Evolutionary conservation across 2,329 filamentous ascomycete species (phyloP), one percentile per base, ranked within the genome.

Genomic region (Pseudogymnoascus destructans): DNA sequence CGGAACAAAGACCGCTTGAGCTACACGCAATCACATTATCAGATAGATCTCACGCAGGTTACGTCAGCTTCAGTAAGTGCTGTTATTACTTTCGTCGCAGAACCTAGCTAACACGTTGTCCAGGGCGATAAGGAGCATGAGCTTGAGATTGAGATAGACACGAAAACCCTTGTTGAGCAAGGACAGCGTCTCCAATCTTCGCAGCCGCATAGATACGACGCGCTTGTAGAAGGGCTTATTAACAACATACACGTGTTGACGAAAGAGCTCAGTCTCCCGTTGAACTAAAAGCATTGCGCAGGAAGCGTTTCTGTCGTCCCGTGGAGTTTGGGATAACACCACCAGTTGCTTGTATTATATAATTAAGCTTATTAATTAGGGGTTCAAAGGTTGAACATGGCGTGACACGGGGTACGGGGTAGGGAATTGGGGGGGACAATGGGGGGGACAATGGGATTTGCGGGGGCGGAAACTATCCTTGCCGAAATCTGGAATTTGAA

Each of bases 11-110:
- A 98, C 71, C 82, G 93, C 15, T 76, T 98, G 69, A 95, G 88
- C 68, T 98, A 98, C 72, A 84, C 79, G 8, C 95, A 97, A 69
- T 79, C 90, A 38, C 83, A 82, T 58, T 96, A 95, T 69, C 88
- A 93, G 69, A 80, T 98, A 64, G 93, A 98, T 71, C 75, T 98
- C 56, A 98, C 93, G 0, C 91, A 96, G 70, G 93, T 98, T 40
- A 86, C 83, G 9, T 32, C 60, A 30, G 58, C 62, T 8, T 68
- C 68, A 63, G 70, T 71, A 64, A 64, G 67, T 64, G 55, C 33
- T 13, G 33, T 11, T 27, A 10, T 17, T n/a, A 17, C 32, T 17
- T 21, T n/a, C 5, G 10, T 36, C 56, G 1, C 30, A 8, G 10
- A 8, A 33, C 49, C 2, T 10, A 21, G 30, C 59, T 63, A 58